Evolutionary conservation across 2,329 filamentous ascomycete species (phyloP).

Genomic region (Bisporella sp.): DNA sequence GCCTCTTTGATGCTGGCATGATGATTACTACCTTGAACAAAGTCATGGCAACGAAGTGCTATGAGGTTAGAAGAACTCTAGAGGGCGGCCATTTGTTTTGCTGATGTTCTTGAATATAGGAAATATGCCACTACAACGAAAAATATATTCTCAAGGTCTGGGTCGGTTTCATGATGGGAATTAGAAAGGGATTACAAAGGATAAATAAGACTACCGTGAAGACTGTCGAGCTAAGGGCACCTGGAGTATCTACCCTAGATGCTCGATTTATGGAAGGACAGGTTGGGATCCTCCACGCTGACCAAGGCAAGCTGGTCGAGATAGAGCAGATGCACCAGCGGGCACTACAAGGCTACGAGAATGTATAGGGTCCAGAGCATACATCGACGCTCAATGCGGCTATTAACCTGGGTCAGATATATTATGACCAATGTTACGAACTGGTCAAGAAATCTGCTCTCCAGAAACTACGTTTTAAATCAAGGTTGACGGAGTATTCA

Average conservation of each 20-base stretch:
- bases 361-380: not conserved
- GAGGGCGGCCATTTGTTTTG: not conserved
- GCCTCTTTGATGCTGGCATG: conserved; percentile 12
- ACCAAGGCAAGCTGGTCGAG: too few relatives aligned
- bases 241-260: conserved; percentile 10
- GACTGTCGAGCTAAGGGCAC: conserved; percentile 8
- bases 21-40: conserved; percentile 12
- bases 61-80: conserved; percentile 4
- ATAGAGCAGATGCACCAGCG: too few relatives aligned
- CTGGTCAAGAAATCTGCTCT: too few relatives aligned
- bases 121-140: conserved; percentile 13
- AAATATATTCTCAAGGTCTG: conserved; percentile 5
- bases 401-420: too few relatives aligned
- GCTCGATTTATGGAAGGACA: conserved; percentile 4
- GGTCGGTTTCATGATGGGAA: conserved; percentile 7
- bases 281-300: not conserved
- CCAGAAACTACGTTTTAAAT: too few relatives aligned
- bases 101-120: conserved; percentile 3
- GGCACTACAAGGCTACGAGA: not conserved
- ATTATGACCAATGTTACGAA: too few relatives aligned
- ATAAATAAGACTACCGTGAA: conserved; percentile 13
- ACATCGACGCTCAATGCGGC: too few relatives aligned
- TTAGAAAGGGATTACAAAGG: conserved; percentile 4
- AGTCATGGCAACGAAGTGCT: conserved; percentile 8
- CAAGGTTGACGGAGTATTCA: too few relatives aligned